Evolutionary conservation across 2,329 filamentous ascomycete genomes (phyloP).

Genomic region (Dendryphion nanum): DNA sequence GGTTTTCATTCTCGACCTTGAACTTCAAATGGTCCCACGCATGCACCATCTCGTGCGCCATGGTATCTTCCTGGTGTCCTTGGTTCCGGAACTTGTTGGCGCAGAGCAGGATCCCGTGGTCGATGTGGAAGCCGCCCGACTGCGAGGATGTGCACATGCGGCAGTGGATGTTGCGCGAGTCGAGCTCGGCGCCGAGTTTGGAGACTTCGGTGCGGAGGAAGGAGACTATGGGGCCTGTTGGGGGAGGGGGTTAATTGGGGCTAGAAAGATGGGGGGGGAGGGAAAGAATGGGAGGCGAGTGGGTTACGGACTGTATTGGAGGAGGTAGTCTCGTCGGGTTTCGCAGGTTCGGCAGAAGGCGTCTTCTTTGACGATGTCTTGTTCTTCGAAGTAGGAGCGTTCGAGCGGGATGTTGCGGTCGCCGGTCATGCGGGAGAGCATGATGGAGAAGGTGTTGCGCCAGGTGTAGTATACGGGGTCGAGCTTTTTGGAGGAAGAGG

Average conservation of each 20-base stretch:
- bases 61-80: slow-evolving; percentile 85
- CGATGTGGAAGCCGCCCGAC: slow-evolving; percentile 80
- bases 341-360: slow-evolving; percentile 81
- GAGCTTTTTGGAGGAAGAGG: slow-evolving; percentile 18
- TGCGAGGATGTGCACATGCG: slow-evolving; percentile 71
- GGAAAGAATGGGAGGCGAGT: slow-evolving; percentile 17
- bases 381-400: slow-evolving; percentile 70
- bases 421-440: slow-evolving; percentile 59
- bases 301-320: slow-evolving; percentile 66
- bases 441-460: slow-evolving; percentile 82
- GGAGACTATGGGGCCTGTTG: slow-evolving; percentile 65
- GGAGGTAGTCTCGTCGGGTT: slow-evolving; percentile 75
- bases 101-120: slow-evolving; percentile 86
- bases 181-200: slow-evolving; percentile 74
- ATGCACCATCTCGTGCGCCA: slow-evolving; percentile 97
- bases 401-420: slow-evolving; percentile 26
- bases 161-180: slow-evolving; percentile 75
- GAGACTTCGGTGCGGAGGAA: slow-evolving; percentile 82
- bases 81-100: slow-evolving; percentile 83
- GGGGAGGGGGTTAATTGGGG: neutral
- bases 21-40: slow-evolving; percentile 91
- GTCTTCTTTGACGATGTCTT: slow-evolving; percentile 72
- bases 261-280: slow-evolving; percentile 1
- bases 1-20: slow-evolving; percentile 79
- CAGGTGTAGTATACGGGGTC: slow-evolving; percentile 55